These are phyloP conservation scores for Diaporthe citriasiana DNA, from an alignment of 2,329 filamentous ascomycete species.

Conservation along the genomic window DNA sequence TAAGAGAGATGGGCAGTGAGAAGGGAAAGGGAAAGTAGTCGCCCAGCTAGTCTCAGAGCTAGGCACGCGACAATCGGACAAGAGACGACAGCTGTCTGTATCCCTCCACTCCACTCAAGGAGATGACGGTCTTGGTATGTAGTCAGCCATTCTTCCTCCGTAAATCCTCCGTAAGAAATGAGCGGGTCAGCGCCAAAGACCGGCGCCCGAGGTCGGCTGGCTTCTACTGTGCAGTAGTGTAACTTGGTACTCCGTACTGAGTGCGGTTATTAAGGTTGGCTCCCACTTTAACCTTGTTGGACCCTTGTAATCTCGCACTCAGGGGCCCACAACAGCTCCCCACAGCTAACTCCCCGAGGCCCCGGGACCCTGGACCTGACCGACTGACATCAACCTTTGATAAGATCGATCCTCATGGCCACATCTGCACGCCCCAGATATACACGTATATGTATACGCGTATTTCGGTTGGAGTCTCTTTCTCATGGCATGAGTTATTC, in stretches of 20 bases:
- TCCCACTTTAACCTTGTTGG: conserved; percentile 2
- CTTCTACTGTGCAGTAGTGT: background rate
- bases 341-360: background rate
- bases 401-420: background rate
- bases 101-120: conserved; percentile 17
- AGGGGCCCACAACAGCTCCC: conserved; percentile 8
- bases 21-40: background rate
- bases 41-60: background rate
- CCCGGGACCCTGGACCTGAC: background rate
- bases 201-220: conserved; percentile 8
- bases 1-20: background rate
- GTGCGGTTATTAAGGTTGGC: background rate
- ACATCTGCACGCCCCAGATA: background rate
- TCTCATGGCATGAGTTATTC: background rate
- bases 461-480: background rate
- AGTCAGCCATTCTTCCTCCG: conserved; percentile 31
- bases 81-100: conserved; percentile 21
- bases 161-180: conserved; percentile 19
- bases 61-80: conserved; percentile 5
- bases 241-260: background rate
- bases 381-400: background rate
- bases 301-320: background rate
- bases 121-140: conserved; percentile 28
- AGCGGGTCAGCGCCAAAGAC: conserved; percentile 4
- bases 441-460: background rate